These are phyloP conservation scores for Exophiala viscosa DNA, from an alignment of 2,329 filamentous ascomycete genomes.

Conservation along the genomic window DNA sequence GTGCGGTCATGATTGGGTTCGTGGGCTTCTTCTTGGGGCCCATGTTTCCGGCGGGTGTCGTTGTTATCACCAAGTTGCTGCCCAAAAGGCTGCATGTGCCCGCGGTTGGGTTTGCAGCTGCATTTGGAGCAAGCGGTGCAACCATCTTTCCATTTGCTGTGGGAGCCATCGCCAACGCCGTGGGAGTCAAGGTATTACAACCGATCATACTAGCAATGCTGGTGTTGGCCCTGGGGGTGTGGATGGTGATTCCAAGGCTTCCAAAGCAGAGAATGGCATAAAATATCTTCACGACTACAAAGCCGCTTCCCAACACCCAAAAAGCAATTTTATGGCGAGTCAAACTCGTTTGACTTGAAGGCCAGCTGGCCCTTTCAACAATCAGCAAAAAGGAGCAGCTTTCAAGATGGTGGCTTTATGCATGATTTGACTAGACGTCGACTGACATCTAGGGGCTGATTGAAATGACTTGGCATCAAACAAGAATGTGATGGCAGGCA, in stretches of 20 bases:
- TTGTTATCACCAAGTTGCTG: constrained; percentile 23
- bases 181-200: constrained; percentile 55
- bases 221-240: constrained; percentile 19
- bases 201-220: constrained; percentile 48
- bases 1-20: constrained; percentile 64
- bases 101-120: constrained; percentile 52
- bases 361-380: no score
- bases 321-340: no score
- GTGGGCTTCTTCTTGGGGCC: constrained; percentile 76
- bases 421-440: no score
- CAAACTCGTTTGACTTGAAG: no score
- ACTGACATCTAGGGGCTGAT: no score
- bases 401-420: no score
- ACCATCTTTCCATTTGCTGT: constrained; percentile 37
- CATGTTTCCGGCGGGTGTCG: constrained; percentile 57
- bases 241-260: constrained; percentile 22
- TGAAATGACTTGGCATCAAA: no score
- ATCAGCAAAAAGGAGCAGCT: no score
- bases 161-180: constrained; percentile 44
- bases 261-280: constrained; percentile 25
- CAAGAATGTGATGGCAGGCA: no score
- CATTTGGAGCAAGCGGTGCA: constrained; percentile 69
- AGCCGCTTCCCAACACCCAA: no score
- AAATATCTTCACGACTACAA: no score
- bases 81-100: constrained; percentile 22